Evolutionary conservation across 106 monocot genomes (phyloP).

Genomic region (Dioscorea alata): DNA sequence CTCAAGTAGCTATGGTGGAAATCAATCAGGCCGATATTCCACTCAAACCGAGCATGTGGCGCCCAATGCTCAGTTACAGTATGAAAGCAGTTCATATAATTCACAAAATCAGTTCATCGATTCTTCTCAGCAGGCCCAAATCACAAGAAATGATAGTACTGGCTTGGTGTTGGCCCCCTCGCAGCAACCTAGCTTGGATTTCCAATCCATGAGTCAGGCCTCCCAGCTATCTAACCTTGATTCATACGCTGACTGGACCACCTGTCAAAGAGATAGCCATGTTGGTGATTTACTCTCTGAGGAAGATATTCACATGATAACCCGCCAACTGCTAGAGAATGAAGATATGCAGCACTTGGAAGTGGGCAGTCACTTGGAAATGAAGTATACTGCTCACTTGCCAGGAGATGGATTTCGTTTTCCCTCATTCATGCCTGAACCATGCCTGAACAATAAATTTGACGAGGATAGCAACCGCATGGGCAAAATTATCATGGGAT

Average conservation of each 20-base stretch:
- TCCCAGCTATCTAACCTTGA: conserved; percentile 9
- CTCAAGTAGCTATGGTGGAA: conserved; percentile 14
- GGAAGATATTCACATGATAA: conserved; percentile 50
- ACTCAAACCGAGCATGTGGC: too few relatives aligned
- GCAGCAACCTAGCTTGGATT: conserved; percentile 13
- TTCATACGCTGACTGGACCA: conserved; percentile 25
- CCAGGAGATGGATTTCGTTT: conserved; percentile 58
- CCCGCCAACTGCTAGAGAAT: conserved; percentile 48
- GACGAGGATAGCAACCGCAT: conserved; percentile 60
- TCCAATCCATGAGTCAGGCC: conserved; percentile 11
- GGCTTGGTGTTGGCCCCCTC: conserved; percentile 25
- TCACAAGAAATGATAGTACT: conserved; percentile 18
- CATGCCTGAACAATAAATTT: conserved; percentile 48
- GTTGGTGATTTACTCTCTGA: conserved; percentile 33
- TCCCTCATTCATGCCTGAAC: conserved; percentile 47
- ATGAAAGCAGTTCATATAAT: conserved; percentile 19
- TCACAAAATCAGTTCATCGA: conserved; percentile 19
- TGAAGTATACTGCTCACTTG: conserved; percentile 27
- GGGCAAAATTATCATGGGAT: conserved; percentile 87
- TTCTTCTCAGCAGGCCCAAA: conserved; percentile 15
- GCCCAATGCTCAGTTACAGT: conserved; percentile 3
- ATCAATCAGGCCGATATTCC: conserved; percentile 13
- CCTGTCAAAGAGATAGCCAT: background rate
- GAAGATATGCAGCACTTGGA: conserved; percentile 63
- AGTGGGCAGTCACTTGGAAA: too few relatives aligned